Evolutionary conservation across 2,329 filamentous ascomycete species (phyloP).

Genomic region (Gliomastix tumulicola): DNA sequence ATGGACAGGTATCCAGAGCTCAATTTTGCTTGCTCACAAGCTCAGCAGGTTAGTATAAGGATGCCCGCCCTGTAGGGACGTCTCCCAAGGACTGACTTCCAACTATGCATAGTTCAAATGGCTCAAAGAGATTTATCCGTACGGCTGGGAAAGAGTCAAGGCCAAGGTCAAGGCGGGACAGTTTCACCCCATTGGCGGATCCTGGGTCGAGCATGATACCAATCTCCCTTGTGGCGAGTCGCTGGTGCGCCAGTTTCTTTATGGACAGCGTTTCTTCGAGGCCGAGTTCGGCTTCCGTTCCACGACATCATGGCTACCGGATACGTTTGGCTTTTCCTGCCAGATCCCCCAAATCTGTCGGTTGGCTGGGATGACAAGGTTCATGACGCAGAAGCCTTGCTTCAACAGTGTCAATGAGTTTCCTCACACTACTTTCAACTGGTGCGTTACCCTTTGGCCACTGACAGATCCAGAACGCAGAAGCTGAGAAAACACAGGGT

Average conservation of each 20-base stretch:
- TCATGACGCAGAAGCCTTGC: constrained; percentile 96
- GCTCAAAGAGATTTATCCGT: constrained; percentile 84
- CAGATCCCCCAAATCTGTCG: constrained; percentile 93
- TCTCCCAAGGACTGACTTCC: too few relatives aligned
- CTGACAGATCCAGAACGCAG: too few relatives aligned
- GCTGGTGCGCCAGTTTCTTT: constrained; percentile 87
- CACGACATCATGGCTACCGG: constrained; percentile 93
- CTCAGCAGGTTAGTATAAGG: too few relatives aligned
- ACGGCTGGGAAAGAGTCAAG: constrained; percentile 85
- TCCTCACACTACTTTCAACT: constrained; percentile 97
- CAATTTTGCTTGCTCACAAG: constrained; percentile 86
- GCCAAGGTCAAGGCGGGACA: constrained; percentile 81
- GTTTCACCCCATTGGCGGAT: constrained; percentile 93
- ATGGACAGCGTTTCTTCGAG: constrained; percentile 92
- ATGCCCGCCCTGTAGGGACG: too few relatives aligned
- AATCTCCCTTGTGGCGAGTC: constrained; percentile 96
- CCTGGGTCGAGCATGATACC: constrained; percentile 98
- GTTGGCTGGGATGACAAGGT: constrained; percentile 89
- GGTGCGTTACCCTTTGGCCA: too few relatives aligned
- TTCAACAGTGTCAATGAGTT: constrained; percentile 99
- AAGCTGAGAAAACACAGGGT: too few relatives aligned
- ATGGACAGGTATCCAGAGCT: constrained; percentile 94
- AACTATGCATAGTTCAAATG: constrained; percentile 99
- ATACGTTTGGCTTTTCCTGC: constrained; percentile 95
- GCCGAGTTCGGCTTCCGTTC: constrained; percentile 84